Base-by-base conservation (phyloP, 1,284 basidiomycete genomes). In the Exobasidium rhododendri region DNA sequence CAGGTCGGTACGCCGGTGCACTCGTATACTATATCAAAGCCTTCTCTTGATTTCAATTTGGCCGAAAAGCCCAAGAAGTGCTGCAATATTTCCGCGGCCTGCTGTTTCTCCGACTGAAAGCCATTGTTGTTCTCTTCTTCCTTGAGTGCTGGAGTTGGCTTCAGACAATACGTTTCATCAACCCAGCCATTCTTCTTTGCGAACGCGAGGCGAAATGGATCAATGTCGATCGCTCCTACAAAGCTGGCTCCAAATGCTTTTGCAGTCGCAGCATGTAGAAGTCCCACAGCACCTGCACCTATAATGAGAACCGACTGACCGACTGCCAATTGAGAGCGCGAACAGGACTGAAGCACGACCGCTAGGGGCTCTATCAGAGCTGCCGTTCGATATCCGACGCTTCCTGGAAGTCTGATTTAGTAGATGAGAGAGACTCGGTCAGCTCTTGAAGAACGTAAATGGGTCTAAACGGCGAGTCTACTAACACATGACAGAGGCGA, bases 11-110 rank as follows among this genome's bases (percentile, higher is more conserved):
- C 92, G 68, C 94, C 94, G 4, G 93, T 94, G 81, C 94, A 97
- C 81, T 97, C 94, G 74, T 93, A 91, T 40, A 96, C 88, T 70
- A 90, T 83, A 81, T 97, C 92, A 81, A 93, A 94, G 13, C 92
- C 93, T 11, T 30, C 26, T 52, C 13, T 17, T 14, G 29, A 14
- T 26, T 57, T 44, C 2, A 57, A 22, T 20, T 6, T 55, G 14
- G 52, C 10, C 11, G 24, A 22, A 45, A 6, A 29, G 26, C 11
- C 35, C 11, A 14, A 11, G n/a, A 59, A 32, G 22, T 58, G 28
- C 17, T 47, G 26, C 10, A 61, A 29, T 13, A 58, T 5, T n/a
- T 26, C 43, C 22, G 4, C 10, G 22, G 59, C 59, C 3, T 26
- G 52, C 1, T 11, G 20, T 40, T 58, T 29, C 11, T 26, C 40